A percentile compares a stretch with the other conserved stretches of the same genome.
These are phyloP conservation scores for Aureobasidium sp. DNA, from an alignment of 2,329 filamentous ascomycete species.

Conservation along the genomic window DNA sequence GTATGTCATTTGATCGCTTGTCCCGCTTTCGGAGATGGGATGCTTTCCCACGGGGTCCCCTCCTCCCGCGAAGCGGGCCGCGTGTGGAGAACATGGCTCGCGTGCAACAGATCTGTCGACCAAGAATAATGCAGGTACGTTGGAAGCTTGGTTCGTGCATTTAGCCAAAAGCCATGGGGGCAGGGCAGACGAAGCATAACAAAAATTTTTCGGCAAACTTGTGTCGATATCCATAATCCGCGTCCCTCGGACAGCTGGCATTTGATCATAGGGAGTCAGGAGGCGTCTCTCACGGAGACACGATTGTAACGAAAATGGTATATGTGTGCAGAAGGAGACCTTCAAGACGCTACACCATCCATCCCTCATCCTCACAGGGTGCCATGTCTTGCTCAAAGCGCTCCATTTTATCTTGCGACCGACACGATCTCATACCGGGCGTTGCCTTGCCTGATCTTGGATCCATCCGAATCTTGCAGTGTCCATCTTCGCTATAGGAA, in stretches of 20 bases:
- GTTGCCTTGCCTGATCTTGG: not conserved
- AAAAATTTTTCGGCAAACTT: not conserved
- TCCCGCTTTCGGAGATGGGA: not conserved
- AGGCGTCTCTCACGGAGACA: not conserved
- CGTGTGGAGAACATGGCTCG: conserved; percentile 1
- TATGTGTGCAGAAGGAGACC: not conserved
- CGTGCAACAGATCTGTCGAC: not conserved
- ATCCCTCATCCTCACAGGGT: not conserved
- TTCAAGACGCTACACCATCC: not conserved
- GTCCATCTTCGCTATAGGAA: not conserved
- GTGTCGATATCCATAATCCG: not conserved
- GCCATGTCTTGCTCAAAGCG: not conserved
- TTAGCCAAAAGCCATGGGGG: not conserved
- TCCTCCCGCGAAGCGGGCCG: not conserved
- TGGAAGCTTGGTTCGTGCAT: not conserved
- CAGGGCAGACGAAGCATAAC: not conserved
- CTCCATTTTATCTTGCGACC: not conserved
- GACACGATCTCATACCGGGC: not conserved
- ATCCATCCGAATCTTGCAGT: not conserved
- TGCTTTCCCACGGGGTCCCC: not conserved
- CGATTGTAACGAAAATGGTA: not conserved
- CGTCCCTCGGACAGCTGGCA: not conserved
- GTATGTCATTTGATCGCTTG: not conserved
- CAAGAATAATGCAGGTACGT: conserved; percentile 4
- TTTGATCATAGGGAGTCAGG: not conserved